These are phyloP conservation scores for Begonia fuchsioides DNA, from an alignment of 306 rosid species.

Conservation along the genomic window DNA sequence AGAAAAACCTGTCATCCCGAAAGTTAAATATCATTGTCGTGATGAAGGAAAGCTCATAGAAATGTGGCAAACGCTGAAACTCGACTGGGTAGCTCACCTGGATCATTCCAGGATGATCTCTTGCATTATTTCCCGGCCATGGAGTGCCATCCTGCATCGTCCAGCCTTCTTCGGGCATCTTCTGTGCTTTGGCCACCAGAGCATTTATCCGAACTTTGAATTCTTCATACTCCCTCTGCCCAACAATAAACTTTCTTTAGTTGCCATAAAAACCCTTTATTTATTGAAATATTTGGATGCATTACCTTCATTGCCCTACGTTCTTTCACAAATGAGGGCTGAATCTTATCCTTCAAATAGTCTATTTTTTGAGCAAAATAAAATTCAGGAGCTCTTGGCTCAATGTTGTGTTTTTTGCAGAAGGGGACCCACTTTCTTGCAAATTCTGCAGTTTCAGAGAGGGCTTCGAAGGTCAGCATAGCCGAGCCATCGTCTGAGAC, in stretches of 20 bases:
- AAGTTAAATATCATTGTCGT: slow-evolving; percentile 8
- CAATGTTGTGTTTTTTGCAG: slow-evolving; percentile 36
- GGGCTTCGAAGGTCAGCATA: slow-evolving; percentile 38
- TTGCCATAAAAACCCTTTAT: too few relatives aligned
- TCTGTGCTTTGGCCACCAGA: slow-evolving; percentile 90
- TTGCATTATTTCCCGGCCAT: slow-evolving; percentile 97
- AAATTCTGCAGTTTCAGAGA: slow-evolving; percentile 15
- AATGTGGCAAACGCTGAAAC: neutral
- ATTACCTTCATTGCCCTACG: slow-evolving; percentile 92
- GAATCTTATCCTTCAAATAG: slow-evolving; percentile 93
- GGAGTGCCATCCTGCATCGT: slow-evolving; percentile 99
- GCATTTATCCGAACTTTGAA: slow-evolving; percentile 86
- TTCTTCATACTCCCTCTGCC: slow-evolving; percentile 97
- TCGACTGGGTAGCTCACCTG: slow-evolving; percentile 36
- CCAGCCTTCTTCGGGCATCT: slow-evolving; percentile 99
- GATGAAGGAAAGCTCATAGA: slow-evolving; percentile 2
- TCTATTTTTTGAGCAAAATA: slow-evolving; percentile 94
- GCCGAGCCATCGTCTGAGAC: slow-evolving; percentile 51
- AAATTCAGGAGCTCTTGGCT: slow-evolving; percentile 98
- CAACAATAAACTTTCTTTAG: slow-evolving; percentile 10
- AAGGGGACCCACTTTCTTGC: neutral
- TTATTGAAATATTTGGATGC: too few relatives aligned
- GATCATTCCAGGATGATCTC: slow-evolving; percentile 99
- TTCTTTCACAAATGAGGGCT: slow-evolving; percentile 95
- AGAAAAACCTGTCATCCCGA: slow-evolving; percentile 59